phyloP scores from a whole-genome alignment of 148 eudicot genomes.

The Talinum fruticosum region DNA sequence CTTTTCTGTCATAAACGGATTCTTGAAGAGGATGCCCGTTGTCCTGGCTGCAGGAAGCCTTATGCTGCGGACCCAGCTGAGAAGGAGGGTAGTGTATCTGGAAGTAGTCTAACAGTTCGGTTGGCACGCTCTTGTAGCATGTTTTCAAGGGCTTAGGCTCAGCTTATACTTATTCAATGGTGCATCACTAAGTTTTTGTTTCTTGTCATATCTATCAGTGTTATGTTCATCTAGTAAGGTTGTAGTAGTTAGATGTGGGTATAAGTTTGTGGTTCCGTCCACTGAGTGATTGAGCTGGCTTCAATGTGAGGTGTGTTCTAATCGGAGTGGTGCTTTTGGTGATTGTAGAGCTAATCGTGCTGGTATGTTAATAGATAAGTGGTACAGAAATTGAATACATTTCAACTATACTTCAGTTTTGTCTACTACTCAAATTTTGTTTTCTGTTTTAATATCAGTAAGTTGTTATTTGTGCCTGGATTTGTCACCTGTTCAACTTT shows the following conservation, averaged over 20 bases:
- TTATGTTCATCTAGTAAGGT: slow-evolving; percentile 42
- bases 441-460: slow-evolving; percentile 3
- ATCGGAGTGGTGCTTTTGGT: slow-evolving; percentile 46
- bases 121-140: slow-evolving; percentile 79
- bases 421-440: slow-evolving; percentile 3
- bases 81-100: slow-evolving; percentile 49
- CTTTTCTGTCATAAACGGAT: slow-evolving; percentile 96
- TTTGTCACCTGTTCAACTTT: neutral
- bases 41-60: slow-evolving; percentile 96
- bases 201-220: slow-evolving; percentile 32
- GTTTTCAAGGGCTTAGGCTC: slow-evolving; percentile 61
- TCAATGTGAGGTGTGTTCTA: slow-evolving; percentile 41
- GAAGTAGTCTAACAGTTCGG: slow-evolving; percentile 47
- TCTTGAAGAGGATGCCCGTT: slow-evolving; percentile 81
- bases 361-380: slow-evolving; percentile 65
- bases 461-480: neutral
- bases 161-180: slow-evolving; percentile 44
- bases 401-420: slow-evolving; percentile 16
- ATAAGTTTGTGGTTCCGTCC: slow-evolving; percentile 40
- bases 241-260: slow-evolving; percentile 42
- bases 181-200: slow-evolving; percentile 35
- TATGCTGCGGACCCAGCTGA: slow-evolving; percentile 43
- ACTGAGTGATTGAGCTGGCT: slow-evolving; percentile 38
- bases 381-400: slow-evolving; percentile 61
- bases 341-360: slow-evolving; percentile 54